phyloP scores from a whole-genome alignment of 2,329 filamentous ascomycete genomes.

The Alternaria sp. region DNA sequence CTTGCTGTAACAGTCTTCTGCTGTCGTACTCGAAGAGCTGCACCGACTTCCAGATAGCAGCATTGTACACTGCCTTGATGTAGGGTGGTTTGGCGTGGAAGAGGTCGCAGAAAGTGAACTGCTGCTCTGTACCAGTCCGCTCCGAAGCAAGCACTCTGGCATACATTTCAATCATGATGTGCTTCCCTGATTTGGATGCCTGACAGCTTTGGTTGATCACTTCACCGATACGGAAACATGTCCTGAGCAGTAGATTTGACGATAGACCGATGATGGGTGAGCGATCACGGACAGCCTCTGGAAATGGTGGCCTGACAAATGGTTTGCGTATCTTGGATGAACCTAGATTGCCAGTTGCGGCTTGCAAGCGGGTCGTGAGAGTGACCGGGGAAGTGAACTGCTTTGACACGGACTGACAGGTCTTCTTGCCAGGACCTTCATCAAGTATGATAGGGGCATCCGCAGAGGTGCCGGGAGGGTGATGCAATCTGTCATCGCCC shows the following conservation, averaged over 20 bases:
- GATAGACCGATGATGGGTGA: conserved; percentile 63
- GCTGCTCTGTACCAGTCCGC: conserved; percentile 63
- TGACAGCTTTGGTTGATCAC: conserved; percentile 60
- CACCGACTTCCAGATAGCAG: conserved; percentile 53
- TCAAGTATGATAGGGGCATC: background rate
- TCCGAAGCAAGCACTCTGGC: conserved; percentile 65
- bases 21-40: conserved; percentile 57
- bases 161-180: conserved; percentile 66
- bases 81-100: conserved; percentile 66
- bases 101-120: conserved; percentile 69
- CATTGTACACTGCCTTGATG: conserved; percentile 54
- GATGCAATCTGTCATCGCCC: background rate
- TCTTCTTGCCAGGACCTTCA: background rate
- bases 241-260: conserved; percentile 57
- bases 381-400: conserved; percentile 37
- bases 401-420: conserved; percentile 1
- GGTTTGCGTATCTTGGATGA: conserved; percentile 38
- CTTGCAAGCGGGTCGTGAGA: conserved; percentile 20
- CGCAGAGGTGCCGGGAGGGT: background rate
- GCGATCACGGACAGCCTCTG: conserved; percentile 56
- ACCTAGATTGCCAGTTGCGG: conserved; percentile 4
- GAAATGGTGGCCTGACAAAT: conserved; percentile 62
- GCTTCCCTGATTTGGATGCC: conserved; percentile 56
- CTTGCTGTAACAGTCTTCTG: conserved; percentile 51
- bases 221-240: conserved; percentile 70